Evolutionary conservation across 1,139 yeast genomes (phyloP), one percentile per base, ranked within the genome.

Genomic region (Yamadazyma trypodendri): DNA sequence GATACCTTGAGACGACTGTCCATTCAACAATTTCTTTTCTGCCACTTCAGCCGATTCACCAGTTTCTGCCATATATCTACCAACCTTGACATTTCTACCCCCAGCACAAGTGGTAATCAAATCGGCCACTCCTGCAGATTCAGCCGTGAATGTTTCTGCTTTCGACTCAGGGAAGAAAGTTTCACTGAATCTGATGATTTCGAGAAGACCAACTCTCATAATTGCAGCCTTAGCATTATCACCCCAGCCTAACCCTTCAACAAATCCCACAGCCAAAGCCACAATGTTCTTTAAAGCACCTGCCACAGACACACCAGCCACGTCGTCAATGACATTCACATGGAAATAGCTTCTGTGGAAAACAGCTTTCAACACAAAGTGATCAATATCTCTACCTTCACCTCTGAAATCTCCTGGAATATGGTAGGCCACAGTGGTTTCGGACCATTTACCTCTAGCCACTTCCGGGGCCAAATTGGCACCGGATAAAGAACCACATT

Each of bases 281-380:
- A 89, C 87, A 28, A 90, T 89, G 65, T 90, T 90, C 70, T 90
- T 90, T 61, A 90, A 75, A 4, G 97, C 97, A 54, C 97, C 97
- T 29, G 96, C 95, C 48, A 90, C 77, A 13, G 95, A 85, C 41
- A 89, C 90, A 57, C 97, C 97, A 21, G 92, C 92, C 41, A 89
- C 92, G 60, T 90, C 97, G 45, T 82, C 80, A 42, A 87, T 78
- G 41, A 89, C 94, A 55, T 83, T 77, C 37, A 90, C 96, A 63
- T 90, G 97, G 84, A 90, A 90, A 69, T 90, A 90, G 23, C 94
- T 87, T 67, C 97, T 81, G 73, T 90, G 96, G 83, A 90, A 89
- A 41, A 87, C 72, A 42, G 79, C 77, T 65, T 82, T 84, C 51
- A 87, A 68, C 25, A 82, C 74, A 41, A 57, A 64, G 48, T 79